These are phyloP conservation scores for Rhodotorula sp. DNA, from an alignment of 1,284 basidiomycete genomes.

Conservation along the genomic window DNA sequence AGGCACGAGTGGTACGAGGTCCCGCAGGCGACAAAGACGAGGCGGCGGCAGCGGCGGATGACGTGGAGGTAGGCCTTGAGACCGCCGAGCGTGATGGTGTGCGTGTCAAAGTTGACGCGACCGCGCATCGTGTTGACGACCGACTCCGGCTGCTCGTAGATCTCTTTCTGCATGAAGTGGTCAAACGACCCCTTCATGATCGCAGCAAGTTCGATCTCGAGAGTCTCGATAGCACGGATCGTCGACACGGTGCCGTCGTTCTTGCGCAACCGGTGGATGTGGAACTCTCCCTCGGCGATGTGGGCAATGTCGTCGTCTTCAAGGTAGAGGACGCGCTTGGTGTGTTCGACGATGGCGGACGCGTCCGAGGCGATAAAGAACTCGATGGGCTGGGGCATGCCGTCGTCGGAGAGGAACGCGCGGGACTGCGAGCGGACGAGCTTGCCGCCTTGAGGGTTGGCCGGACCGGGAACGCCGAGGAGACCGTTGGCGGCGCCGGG, in stretches of 20 bases:
- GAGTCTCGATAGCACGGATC: conserved; percentile 94
- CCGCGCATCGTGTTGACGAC: conserved; percentile 99
- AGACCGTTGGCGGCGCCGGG: conserved; percentile 51
- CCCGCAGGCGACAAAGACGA: conserved; percentile 96
- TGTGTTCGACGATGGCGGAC: conserved; percentile 95
- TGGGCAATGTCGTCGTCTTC: conserved; percentile 99
- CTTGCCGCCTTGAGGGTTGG: conserved; percentile 58
- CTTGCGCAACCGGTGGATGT: conserved; percentile 96
- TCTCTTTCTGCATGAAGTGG: conserved; percentile 99
- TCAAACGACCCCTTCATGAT: conserved; percentile 99
- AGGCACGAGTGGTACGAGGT: conserved; percentile 97
- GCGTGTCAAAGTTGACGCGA: conserved; percentile 96
- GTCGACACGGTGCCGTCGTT: conserved; percentile 71
- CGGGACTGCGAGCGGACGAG: conserved; percentile 93
- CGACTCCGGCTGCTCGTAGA: conserved; percentile 97
- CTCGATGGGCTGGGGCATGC: conserved; percentile 97
- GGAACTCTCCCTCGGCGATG: conserved; percentile 89
- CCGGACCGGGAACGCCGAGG: conserved; percentile 66
- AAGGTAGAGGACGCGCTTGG: conserved; percentile 96
- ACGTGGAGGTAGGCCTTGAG: conserved; percentile 92
- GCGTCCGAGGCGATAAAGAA: conserved; percentile 99
- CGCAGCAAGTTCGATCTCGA: conserved; percentile 97
- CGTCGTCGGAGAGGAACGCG: conserved; percentile 91
- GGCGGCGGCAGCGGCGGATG: conserved; percentile 89
- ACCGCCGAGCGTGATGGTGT: conserved; percentile 89